Conservation (phyloP, 208 protist genomes). For the Trypanosoma platydactyli region DNA sequence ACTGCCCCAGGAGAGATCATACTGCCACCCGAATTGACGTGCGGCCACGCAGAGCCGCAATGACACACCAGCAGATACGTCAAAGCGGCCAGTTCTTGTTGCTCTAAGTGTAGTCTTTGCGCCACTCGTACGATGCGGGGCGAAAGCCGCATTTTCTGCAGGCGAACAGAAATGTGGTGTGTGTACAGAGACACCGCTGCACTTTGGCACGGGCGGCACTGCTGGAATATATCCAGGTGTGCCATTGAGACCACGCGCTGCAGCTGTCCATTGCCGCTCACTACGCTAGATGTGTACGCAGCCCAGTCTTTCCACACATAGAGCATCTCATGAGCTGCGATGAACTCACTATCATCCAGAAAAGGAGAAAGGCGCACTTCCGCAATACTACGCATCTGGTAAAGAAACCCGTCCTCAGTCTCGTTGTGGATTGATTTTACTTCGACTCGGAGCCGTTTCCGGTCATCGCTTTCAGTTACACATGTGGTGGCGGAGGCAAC, state of each 20-base stretch:
- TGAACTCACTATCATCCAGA: slow-evolving; percentile 61
- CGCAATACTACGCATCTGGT: slow-evolving; percentile 15
- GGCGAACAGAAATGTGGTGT: slow-evolving; percentile 32
- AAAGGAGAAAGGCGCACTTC: slow-evolving; percentile 46
- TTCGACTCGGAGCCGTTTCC: slow-evolving; percentile 11
- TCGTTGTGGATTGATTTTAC: not conserved
- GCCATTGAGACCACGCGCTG: slow-evolving; percentile 29
- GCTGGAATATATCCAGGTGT: slow-evolving; percentile 42
- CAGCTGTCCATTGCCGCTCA: slow-evolving; percentile 26
- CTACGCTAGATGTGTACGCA: slow-evolving; percentile 14
- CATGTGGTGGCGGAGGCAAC: not conserved
- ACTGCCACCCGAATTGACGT: slow-evolving; percentile 32
- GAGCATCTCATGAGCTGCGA: slow-evolving; percentile 50
- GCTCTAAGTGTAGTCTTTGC: slow-evolving; percentile 44
- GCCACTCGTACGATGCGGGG: slow-evolving; percentile 80
- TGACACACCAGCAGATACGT: slow-evolving; percentile 81
- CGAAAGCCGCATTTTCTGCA: slow-evolving; percentile 40
- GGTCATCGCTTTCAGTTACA: not conserved
- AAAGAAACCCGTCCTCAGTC: not conserved
- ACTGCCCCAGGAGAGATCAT: slow-evolving; percentile 50
- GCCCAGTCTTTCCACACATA: slow-evolving; percentile 42
- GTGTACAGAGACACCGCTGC: slow-evolving; percentile 26
- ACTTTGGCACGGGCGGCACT: slow-evolving; percentile 52
- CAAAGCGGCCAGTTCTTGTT: slow-evolving; percentile 51
- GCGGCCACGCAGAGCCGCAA: slow-evolving; percentile 28